These are phyloP conservation scores for Ganoderma multipileum DNA, from an alignment of 1,284 basidiomycete genomes.

Conservation along the genomic window DNA sequence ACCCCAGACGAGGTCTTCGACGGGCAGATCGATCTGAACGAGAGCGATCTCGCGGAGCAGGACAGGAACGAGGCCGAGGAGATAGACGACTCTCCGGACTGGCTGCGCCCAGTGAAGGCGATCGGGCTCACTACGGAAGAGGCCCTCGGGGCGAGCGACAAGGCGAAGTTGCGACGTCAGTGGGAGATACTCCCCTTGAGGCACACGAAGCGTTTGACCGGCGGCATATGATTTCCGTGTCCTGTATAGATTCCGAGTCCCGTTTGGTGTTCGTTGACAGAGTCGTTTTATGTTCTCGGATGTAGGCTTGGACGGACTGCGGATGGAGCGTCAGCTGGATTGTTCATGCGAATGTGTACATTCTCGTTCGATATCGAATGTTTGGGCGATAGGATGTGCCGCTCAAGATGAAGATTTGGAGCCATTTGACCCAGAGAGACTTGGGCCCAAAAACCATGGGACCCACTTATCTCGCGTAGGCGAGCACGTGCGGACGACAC, in stretches of 20 bases:
- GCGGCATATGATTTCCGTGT: constrained; percentile 7
- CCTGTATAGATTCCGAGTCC: not conserved
- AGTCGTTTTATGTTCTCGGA: not conserved
- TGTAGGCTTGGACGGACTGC: not conserved
- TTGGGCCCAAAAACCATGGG: not conserved
- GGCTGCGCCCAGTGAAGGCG: constrained; percentile 48
- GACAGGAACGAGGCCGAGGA: constrained; percentile 79
- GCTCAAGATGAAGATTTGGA: not conserved
- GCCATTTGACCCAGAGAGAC: not conserved
- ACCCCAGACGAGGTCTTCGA: constrained; percentile 69
- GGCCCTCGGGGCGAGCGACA: constrained; percentile 34
- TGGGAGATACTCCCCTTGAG: constrained; percentile 51
- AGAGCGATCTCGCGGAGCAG: constrained; percentile 78
- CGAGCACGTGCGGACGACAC: not conserved
- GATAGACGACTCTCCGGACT: constrained; percentile 73
- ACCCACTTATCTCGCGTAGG: not conserved
- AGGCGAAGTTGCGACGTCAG: constrained; percentile 43
- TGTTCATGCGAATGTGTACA: constrained; percentile 1
- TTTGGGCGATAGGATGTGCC: not conserved
- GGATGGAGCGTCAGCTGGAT: constrained; percentile 1
- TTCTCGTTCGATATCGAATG: not conserved
- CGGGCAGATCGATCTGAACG: constrained; percentile 71
- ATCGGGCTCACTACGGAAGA: constrained; percentile 45
- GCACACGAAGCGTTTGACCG: constrained; percentile 35
- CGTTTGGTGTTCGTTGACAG: not conserved